Conservation (phyloP, 176 grass and related monocot genomes). For the Pontederia crassipes region DNA sequence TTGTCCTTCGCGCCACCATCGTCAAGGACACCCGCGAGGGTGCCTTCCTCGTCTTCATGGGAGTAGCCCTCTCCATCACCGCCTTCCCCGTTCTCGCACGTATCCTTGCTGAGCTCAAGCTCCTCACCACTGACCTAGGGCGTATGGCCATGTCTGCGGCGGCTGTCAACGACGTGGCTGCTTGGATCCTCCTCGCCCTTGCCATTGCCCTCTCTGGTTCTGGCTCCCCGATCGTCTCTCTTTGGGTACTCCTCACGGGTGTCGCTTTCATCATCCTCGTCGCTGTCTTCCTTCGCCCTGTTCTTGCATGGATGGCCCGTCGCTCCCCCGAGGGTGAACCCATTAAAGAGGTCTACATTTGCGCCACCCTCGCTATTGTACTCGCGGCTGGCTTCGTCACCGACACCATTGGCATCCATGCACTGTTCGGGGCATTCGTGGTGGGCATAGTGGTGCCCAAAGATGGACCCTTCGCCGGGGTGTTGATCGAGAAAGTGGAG, state of each 20-base stretch:
- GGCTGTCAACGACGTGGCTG: slow-evolving; percentile 42
- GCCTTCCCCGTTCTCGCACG: slow-evolving; percentile 55
- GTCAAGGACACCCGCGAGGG: slow-evolving; percentile 1
- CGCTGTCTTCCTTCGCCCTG: slow-evolving; percentile 23
- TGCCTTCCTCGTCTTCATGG: slow-evolving; percentile 49
- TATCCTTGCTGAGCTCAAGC: slow-evolving; percentile 64
- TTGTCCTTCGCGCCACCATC: slow-evolving; percentile 30
- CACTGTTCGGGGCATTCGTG: slow-evolving; percentile 60
- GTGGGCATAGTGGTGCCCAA: slow-evolving; percentile 48
- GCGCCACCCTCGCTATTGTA: slow-evolving; percentile 22
- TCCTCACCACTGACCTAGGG: slow-evolving; percentile 57
- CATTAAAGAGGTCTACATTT: slow-evolving; percentile 37
- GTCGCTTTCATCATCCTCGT: slow-evolving; percentile 24
- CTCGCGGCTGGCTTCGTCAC: slow-evolving; percentile 44
- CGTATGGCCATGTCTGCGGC: slow-evolving; percentile 76
- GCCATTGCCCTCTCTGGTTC: slow-evolving; percentile 46
- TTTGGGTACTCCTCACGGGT: slow-evolving; percentile 44
- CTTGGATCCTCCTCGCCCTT: slow-evolving; percentile 49
- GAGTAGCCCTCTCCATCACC: slow-evolving; percentile 52
- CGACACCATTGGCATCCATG: slow-evolving; percentile 56
- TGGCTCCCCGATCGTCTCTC: slow-evolving; percentile 34
- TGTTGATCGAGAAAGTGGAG: slow-evolving; percentile 55
- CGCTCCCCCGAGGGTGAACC: slow-evolving; percentile 41
- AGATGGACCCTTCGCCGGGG: slow-evolving; percentile 37
- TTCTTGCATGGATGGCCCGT: slow-evolving; percentile 30